phyloP scores from a whole-genome alignment of 768 basidiomycete genomes.

The Mycena maculata region DNA sequence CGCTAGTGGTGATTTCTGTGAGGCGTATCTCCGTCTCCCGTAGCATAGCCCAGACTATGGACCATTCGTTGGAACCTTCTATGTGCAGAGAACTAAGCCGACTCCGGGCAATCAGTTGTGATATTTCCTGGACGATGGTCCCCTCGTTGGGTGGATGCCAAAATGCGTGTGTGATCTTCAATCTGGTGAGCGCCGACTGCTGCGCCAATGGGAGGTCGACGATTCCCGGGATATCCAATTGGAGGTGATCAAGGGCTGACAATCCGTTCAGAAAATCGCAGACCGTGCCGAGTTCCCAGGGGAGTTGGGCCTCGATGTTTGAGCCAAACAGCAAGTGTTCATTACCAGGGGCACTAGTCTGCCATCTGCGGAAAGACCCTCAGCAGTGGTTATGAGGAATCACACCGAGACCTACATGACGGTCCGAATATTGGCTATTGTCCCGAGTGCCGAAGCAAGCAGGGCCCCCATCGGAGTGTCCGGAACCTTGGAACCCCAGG shows the following conservation, averaged over 20 bases:
- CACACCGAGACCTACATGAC: neutral
- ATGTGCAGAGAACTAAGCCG: neutral
- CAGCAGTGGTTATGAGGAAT: neutral
- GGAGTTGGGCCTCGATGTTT: too few species aligned
- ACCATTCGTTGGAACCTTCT: neutral
- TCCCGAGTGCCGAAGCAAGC: neutral
- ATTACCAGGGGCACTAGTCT: too few species aligned
- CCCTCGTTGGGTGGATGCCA: too few species aligned
- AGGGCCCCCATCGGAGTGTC: neutral
- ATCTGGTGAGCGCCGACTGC: neutral
- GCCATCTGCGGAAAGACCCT: neutral
- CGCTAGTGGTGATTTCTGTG: neutral
- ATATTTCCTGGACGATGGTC: neutral
- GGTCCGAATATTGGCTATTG: neutral
- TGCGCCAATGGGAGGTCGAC: neutral
- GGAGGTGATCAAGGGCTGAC: neutral
- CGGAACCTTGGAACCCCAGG: neutral
- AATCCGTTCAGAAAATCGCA: neutral
- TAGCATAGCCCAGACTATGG: neutral
- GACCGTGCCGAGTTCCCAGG: neutral
- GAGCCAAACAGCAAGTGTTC: too few species aligned
- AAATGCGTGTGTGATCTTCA: too few species aligned
- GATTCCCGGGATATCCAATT: neutral
- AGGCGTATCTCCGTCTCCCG: neutral
- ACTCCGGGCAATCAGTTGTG: neutral